Base-by-base conservation (phyloP, 192 early-diverging fungal species). In the Backusella westeae region DNA sequence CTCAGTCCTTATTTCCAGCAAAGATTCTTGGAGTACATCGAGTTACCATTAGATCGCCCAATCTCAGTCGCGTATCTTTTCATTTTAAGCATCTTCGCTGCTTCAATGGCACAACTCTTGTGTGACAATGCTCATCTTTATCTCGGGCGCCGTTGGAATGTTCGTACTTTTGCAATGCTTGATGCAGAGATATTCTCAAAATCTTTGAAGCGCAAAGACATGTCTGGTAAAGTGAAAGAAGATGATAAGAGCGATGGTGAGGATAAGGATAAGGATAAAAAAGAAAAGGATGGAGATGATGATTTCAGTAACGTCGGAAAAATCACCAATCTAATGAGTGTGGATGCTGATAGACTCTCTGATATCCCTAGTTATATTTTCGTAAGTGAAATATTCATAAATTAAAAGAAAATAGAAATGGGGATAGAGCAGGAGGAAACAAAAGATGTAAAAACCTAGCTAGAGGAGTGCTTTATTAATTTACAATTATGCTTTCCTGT, bases 271-370 rank as follows among this genome's bases (percentile, higher is more conserved):
- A 71, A 77, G 1, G 46, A 76, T 15, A 12, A 69, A 4, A 5
- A 35, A 23, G n/a, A 41, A 41, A 10, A 69, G 35, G 67, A 71
- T 5, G 79, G 49, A 35, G n/a, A 77, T 1, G 42, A 78, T 17
- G 72, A 81, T 0, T 79, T 84, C 4, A 78, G 79, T 29, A 35
- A 79, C 74, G 86, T 88, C 19, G 92, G 92, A 44, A 91, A 90
- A 81, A 89, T 94, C 52, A 91, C 91, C 15, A 93, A 92, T 78
- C 74, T 94, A 75, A 91, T 94, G 83, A 87, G 92, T 10, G 88
- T 92, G 4, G 94, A 96, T 59, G 83, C 93, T 34, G 82, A 85
- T 23, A 88, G 89, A 67, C 72, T 95, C 4, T 76, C 85, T 6
- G 82, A 88, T 26, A 78, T 89, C n/a, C 77, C 83, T 0, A 79